A percentile compares a stretch with the other conserved stretches of the same genome.
Evolutionary conservation across 495 filamentous ascomycete species (phyloP).

Genomic region (Trichoderma orchidacearum): DNA sequence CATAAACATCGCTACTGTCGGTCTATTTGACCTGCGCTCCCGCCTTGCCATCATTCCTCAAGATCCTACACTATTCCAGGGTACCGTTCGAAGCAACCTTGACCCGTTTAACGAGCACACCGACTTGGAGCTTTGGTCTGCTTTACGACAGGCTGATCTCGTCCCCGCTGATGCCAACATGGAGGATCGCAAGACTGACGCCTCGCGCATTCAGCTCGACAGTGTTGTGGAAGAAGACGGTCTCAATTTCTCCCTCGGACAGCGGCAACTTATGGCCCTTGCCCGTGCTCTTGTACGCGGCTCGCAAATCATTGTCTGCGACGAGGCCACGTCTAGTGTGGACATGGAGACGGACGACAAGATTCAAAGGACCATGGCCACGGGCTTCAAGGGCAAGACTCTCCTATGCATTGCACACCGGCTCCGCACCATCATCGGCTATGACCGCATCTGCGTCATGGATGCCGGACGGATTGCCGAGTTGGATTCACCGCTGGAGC

Average conservation of each 20-base stretch:
- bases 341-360: slow-evolving; percentile 95
- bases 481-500: slow-evolving; percentile 56
- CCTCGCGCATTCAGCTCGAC: slow-evolving; percentile 64
- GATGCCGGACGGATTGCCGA: slow-evolving; percentile 77
- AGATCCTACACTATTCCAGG: slow-evolving; percentile 87
- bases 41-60: slow-evolving; percentile 92
- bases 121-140: slow-evolving; percentile 79
- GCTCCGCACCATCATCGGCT: slow-evolving; percentile 80
- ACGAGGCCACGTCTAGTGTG: slow-evolving; percentile 85
- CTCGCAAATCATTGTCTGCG: slow-evolving; percentile 85
- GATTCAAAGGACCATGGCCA: slow-evolving; percentile 83
- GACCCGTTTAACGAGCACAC: slow-evolving; percentile 84
- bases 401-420: slow-evolving; percentile 92
- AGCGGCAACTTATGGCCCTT: slow-evolving; percentile 90
- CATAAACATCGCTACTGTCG: slow-evolving; percentile 73
- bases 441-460: slow-evolving; percentile 95
- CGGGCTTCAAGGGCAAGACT: slow-evolving; percentile 79
- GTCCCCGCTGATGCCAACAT: slow-evolving; percentile 34
- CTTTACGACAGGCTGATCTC: slow-evolving; percentile 69
- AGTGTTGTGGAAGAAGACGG: slow-evolving; percentile 83
- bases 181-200: slow-evolving; percentile 15
- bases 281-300: slow-evolving; percentile 79
- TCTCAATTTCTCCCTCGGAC: slow-evolving; percentile 89
- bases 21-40: slow-evolving; percentile 74
- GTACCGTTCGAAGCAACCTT: slow-evolving; percentile 80